phyloP scores from a whole-genome alignment of 768 basidiomycete species.

The Auriscalpium orientale region DNA sequence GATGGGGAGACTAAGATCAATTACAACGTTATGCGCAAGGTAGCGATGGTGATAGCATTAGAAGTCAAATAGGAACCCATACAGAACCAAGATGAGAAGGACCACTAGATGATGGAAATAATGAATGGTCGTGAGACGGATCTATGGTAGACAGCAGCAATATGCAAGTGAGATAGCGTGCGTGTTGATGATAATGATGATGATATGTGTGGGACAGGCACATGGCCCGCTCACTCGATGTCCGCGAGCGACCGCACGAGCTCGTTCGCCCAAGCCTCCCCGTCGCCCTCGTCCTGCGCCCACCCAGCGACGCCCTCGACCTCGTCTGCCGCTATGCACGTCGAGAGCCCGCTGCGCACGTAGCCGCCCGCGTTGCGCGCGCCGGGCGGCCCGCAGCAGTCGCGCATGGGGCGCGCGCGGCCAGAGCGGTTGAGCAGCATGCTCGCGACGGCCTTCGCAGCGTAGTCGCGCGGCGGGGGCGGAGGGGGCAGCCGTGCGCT shows the following conservation, averaged over 20 bases:
- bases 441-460: slow-evolving; percentile 12
- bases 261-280: neutral
- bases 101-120: no score
- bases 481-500: slow-evolving; percentile 5
- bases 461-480: slow-evolving; percentile 3
- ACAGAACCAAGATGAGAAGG: no score
- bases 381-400: neutral
- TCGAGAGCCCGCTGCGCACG: slow-evolving; percentile 11
- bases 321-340: neutral
- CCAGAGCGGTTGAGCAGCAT: slow-evolving; percentile 10
- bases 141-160: neutral
- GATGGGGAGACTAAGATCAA: no score
- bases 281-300: neutral
- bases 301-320: neutral
- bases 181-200: neutral
- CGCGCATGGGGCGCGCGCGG: slow-evolving; percentile 11
- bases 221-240: neutral
- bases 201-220: neutral
- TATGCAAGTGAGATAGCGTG: neutral
- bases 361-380: neutral
- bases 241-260: neutral
- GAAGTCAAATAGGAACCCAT: no score
- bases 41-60: no score
- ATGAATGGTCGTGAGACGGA: no score
- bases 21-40: no score